Base-by-base conservation (phyloP, 257 asterid genomes). In the Petunia axillaris region DNA sequence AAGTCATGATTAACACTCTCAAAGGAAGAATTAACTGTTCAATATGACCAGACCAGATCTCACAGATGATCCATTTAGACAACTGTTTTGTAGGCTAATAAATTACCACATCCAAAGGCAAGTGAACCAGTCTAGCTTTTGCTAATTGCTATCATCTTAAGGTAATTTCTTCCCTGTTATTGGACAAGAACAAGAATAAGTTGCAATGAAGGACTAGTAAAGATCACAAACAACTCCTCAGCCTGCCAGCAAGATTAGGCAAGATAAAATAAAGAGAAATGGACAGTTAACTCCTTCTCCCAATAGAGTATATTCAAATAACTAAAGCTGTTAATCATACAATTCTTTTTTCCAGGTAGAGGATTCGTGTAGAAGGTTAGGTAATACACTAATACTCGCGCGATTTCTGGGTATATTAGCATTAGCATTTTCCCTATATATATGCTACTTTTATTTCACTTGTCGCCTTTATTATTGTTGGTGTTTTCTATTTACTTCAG, bases 1-100 rank as follows among this genome's bases (percentile, higher is more conserved):
- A 44, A 16, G 57, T 8, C 39, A 68, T 44, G n/a, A 8, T 68
- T 16, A 2, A 68, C 41, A 68, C 16, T 16, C 46, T 46, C 25
- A 14, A 68, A 16, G 76, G 16, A 70, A 68, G 76, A 4, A 68
- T 68, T 16, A 44, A 68, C 40, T 16, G 76, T 43, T 44, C 57
- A 62, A 62, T 9, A 62, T 62, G 67, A 62, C 37, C n/a, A 63
- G 37, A 63, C 68, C 44, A 36, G n/a, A 4, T 63, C 68, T 8
- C 44, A 63, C 68, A 36, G 44, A 36, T 63, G 68, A 36, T 43
- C 16, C 41, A 63, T 36, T 25, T 63, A 63, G 44, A 36, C 9
- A 63, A 63, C 1, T 63, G 1, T 62, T 9, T 15, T 62, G 67
- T 36, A 25, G 35, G 15, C 2, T 62, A 40, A 62, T 25, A 62